phyloP scores from a whole-genome alignment of 257 asterid species.

The Nicotiana tomentosiformis region DNA sequence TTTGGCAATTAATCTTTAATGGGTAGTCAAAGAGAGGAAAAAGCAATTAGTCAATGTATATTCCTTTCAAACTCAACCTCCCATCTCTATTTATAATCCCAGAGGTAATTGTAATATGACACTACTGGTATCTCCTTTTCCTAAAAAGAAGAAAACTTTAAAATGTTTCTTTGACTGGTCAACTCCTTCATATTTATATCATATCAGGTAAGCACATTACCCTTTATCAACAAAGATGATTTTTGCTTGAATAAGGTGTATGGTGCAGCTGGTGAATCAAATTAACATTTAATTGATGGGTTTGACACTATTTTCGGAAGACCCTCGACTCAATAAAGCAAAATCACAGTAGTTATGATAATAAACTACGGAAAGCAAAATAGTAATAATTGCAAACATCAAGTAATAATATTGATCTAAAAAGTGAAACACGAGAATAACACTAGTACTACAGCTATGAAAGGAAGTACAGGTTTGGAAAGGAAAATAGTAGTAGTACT shows the following conservation, averaged over 20 bases:
- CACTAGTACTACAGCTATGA: too few species aligned
- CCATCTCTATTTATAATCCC: background rate
- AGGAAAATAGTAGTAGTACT: too few species aligned
- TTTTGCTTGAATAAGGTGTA: background rate
- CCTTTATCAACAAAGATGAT: conserved; percentile 16
- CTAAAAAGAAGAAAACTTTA: conserved; percentile 23
- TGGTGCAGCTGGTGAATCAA: background rate
- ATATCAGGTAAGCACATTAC: conserved; percentile 12
- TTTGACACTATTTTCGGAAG: too few species aligned
- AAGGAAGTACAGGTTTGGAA: too few species aligned
- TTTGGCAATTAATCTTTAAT: background rate
- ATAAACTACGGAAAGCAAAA: too few species aligned
- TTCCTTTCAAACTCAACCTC: conserved; percentile 31
- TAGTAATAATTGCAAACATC: too few species aligned
- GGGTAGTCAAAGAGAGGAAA: conserved; percentile 29
- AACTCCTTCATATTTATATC: conserved; percentile 28
- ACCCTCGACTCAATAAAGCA: too few species aligned
- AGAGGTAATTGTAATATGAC: background rate
- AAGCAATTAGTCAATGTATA: conserved; percentile 30
- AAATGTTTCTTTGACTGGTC: conserved; percentile 67
- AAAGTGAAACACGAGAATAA: too few species aligned
- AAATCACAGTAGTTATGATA: too few species aligned
- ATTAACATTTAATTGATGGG: background rate
- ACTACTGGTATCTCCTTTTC: background rate
- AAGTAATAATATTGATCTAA: too few species aligned